Conservation (phyloP, 768 basidiomycete genomes). For the Pleurotus ostreatus region DNA sequence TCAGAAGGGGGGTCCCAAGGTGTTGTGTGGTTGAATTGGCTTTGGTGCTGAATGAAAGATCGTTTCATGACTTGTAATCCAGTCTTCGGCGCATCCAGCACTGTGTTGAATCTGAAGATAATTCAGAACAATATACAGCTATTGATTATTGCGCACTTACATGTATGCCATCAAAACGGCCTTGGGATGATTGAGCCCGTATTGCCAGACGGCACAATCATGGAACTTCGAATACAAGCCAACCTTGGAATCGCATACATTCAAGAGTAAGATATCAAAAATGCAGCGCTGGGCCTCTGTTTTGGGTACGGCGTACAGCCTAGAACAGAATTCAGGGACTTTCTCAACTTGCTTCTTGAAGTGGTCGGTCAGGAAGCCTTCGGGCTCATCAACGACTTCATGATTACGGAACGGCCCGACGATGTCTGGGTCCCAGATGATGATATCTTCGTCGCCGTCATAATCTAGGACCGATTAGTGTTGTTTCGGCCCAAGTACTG, state of each 20-base stretch:
- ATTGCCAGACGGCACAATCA: constrained; percentile 45
- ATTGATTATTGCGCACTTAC: constrained; percentile 31
- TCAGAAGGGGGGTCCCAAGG: constrained; percentile 15
- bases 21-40: constrained; percentile 26
- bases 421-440: constrained; percentile 40
- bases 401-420: constrained; percentile 48
- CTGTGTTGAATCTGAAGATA: constrained; percentile 52
- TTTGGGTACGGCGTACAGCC: constrained; percentile 17
- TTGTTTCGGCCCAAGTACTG: background rate
- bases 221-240: constrained; percentile 64
- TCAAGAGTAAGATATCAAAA: constrained; percentile 42
- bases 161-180: constrained; percentile 62
- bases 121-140: background rate
- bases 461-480: constrained; percentile 42
- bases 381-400: constrained; percentile 35
- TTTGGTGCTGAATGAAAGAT: constrained; percentile 37
- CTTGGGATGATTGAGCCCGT: constrained; percentile 42
- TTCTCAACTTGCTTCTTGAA: constrained; percentile 52
- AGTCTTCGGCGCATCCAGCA: constrained; percentile 68
- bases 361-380: constrained; percentile 32
- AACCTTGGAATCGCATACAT: constrained; percentile 46
- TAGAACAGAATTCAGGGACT: constrained; percentile 39
- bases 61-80: constrained; percentile 47
- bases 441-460: constrained; percentile 63
- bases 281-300: constrained; percentile 34